Evolutionary conservation across 805 yeast species (phyloP).

Genomic region (Candida tallmaniae): DNA sequence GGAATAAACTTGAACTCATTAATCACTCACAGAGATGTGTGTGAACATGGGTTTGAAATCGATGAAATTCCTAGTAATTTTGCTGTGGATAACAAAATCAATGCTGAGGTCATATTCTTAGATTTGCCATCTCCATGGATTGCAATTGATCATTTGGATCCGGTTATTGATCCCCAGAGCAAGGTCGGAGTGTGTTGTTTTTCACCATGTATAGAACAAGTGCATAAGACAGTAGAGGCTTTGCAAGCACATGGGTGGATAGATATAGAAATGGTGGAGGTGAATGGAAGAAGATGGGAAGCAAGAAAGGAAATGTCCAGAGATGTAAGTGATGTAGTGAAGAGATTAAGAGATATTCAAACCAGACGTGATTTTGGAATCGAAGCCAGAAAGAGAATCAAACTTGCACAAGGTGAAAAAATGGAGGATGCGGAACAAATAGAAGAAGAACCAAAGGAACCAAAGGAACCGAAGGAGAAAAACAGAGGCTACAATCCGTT

Average conservation of each 20-base stretch:
- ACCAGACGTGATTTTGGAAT: conserved; percentile 60
- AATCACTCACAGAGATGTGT: conserved; percentile 88
- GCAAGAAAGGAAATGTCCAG: conserved; percentile 86
- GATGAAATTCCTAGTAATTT: conserved; percentile 28
- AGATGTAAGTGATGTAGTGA: conserved; percentile 69
- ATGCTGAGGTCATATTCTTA: conserved; percentile 74
- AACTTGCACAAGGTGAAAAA: conserved; percentile 23
- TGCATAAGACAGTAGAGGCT: conserved; percentile 75
- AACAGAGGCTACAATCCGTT: conserved; percentile 78
- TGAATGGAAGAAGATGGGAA: conserved; percentile 81
- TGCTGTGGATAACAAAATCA: conserved; percentile 21
- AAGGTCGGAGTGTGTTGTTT: conserved; percentile 84
- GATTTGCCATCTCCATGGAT: conserved; percentile 98
- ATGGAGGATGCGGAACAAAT: conserved; percentile 8
- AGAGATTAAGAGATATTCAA: conserved; percentile 75
- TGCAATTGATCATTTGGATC: conserved; percentile 72
- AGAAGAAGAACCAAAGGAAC: conserved; percentile 20
- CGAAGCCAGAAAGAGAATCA: conserved; percentile 32
- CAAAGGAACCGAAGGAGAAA: no score
- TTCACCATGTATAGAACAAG: conserved; percentile 98
- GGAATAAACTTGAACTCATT: conserved; percentile 54
- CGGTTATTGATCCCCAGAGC: conserved; percentile 50
- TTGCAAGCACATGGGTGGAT: conserved; percentile 77
- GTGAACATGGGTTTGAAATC: conserved; percentile 75
- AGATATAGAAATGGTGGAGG: conserved; percentile 86